Percentiles rank a stretch among this genome's conserved stretches.
Conservation (phyloP, 257 asterid species). For the Handroanthus guayacan region DNA sequence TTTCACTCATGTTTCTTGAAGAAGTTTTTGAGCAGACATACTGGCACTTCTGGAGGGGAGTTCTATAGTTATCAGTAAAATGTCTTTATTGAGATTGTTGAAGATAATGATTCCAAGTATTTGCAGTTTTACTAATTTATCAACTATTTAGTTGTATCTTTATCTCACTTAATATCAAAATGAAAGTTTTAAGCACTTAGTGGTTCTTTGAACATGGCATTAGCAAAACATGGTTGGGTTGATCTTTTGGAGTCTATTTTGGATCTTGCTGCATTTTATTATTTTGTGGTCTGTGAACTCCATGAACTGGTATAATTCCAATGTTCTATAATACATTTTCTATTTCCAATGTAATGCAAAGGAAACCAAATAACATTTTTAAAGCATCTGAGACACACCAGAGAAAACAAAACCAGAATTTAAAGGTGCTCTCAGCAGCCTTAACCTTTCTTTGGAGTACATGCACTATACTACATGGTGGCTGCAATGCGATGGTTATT, state of each 20-base stretch:
- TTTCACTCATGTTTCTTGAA: not conserved
- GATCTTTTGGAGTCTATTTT: not conserved
- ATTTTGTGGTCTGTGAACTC: not conserved
- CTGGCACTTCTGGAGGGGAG: not conserved
- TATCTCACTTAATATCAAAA: not conserved
- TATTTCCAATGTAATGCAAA: not conserved
- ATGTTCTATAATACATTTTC: not conserved
- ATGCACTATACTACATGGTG: not conserved
- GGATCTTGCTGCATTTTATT: not conserved
- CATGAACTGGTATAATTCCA: not conserved
- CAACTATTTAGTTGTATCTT: not conserved
- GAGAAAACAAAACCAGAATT: not conserved
- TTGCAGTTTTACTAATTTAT: not conserved
- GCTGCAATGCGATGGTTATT: not conserved
- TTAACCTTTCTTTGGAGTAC: not conserved
- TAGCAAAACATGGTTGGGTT: not conserved
- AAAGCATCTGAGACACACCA: not conserved
- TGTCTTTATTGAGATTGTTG: not conserved
- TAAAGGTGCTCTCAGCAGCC: not conserved
- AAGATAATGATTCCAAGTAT: not conserved
- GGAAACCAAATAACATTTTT: constrained; percentile 1
- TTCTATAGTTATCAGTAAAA: not conserved
- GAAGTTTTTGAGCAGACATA: not conserved
- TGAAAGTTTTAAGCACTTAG: not conserved
- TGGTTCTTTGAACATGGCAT: not conserved